A percentile compares a stretch with the other conserved stretches of the same genome.
These are phyloP conservation scores for Neurospora sp. DNA, from an alignment of 495 filamentous ascomycete genomes.

Conservation along the genomic window DNA sequence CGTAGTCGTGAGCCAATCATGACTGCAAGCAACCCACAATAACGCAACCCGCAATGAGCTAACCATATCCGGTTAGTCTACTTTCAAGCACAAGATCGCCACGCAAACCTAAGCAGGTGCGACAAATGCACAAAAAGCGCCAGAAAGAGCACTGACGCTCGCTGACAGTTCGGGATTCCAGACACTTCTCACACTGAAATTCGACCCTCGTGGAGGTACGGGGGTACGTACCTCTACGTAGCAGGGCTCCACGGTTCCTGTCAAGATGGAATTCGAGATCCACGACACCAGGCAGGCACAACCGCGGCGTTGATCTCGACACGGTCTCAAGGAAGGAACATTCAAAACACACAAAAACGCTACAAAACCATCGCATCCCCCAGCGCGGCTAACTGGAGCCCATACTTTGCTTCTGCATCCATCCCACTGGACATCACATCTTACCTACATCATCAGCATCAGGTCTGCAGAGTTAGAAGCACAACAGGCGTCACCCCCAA, in stretches of 20 bases:
- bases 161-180: neutral
- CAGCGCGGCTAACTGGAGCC: neutral
- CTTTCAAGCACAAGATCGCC: slow-evolving; percentile 5
- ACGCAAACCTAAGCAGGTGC: slow-evolving; percentile 1
- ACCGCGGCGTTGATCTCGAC: neutral
- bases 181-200: neutral
- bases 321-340: neutral
- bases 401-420: neutral
- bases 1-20: neutral
- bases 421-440: neutral
- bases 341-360: neutral
- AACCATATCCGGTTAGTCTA: neutral
- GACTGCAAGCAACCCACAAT: neutral
- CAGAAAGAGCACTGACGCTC: neutral
- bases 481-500: neutral
- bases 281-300: neutral
- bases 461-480: neutral
- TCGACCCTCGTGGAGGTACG: neutral
- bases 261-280: slow-evolving; percentile 3
- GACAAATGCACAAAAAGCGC: neutral
- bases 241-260: neutral
- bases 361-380: slow-evolving; percentile 1
- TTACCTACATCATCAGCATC: neutral
- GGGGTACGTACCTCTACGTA: neutral
- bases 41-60: neutral